Percentiles rank a stretch among this genome's conserved stretches.
Conservation (phyloP, 805 yeast genomes). For the Yamadazyma kitorensis region DNA sequence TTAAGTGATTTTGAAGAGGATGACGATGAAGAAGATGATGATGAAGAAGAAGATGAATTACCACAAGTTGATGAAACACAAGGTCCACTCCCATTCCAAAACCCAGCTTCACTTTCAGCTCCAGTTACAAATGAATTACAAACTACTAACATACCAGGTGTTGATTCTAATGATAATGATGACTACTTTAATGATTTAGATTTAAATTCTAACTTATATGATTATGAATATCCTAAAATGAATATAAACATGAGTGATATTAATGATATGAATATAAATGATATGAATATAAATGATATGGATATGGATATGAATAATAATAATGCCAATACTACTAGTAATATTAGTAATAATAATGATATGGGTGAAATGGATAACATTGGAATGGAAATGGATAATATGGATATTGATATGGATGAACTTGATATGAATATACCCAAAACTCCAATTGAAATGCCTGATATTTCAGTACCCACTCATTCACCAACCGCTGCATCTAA, state of each 20-base stretch:
- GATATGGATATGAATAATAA: conserved; percentile 3
- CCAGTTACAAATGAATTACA: too few relatives aligned
- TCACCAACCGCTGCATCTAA: too few relatives aligned
- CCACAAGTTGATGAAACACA: conserved; percentile 1
- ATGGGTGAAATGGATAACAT: conserved; percentile 11
- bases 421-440: background rate
- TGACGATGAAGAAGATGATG: conserved; percentile 9
- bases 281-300: conserved; percentile 8
- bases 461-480: too few relatives aligned
- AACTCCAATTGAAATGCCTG: conserved; percentile 3
- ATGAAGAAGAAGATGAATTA: conserved; percentile 11
- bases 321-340: too few relatives aligned
- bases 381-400: conserved; percentile 9
- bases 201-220: conserved; percentile 5
- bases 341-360: conserved; percentile 7
- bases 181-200: conserved; percentile 39
- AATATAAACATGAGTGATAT: background rate
- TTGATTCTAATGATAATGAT: conserved; percentile 13
- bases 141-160: background rate
- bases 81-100: background rate
- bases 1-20: conserved; percentile 28
- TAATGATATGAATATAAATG: conserved; percentile 8
- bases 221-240: conserved; percentile 1
- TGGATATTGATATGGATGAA: conserved; percentile 10
- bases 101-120: too few relatives aligned